These are phyloP conservation scores for Cenococcum geophilum DNA, from an alignment of 495 filamentous ascomycete species.

Conservation along the genomic window DNA sequence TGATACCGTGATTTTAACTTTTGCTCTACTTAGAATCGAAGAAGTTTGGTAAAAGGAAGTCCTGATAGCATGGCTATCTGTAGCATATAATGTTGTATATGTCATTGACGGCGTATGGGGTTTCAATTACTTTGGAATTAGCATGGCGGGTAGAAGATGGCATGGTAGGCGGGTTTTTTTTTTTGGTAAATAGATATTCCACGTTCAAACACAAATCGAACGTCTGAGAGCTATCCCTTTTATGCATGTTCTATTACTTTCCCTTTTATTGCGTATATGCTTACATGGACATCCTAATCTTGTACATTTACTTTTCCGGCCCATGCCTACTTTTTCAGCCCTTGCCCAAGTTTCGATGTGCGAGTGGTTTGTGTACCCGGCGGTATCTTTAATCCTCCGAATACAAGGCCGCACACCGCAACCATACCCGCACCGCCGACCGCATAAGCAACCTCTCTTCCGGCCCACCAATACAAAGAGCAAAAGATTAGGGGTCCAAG, in stretches of 20 bases:
- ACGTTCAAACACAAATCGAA: too few relatives aligned
- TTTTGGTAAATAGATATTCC: too few relatives aligned
- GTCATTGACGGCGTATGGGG: background rate
- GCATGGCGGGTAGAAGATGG: too few relatives aligned
- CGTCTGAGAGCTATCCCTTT: too few relatives aligned
- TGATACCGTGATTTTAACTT: background rate
- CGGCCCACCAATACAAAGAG: slow-evolving; percentile 98
- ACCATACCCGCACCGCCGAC: slow-evolving; percentile 75
- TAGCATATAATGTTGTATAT: background rate
- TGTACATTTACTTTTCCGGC: background rate
- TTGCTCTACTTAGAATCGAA: slow-evolving; percentile 21
- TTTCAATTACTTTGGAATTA: too few relatives aligned
- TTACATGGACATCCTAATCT: too few relatives aligned
- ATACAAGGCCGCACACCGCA: slow-evolving; percentile 62
- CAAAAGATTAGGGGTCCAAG: slow-evolving; percentile 86
- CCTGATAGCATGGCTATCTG: slow-evolving; percentile 3
- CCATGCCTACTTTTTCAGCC: background rate
- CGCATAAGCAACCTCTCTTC: slow-evolving; percentile 74
- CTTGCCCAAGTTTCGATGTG: slow-evolving; percentile 7
- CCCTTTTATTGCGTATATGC: too few relatives aligned
- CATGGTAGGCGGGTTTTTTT: too few relatives aligned
- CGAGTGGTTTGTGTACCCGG: slow-evolving; percentile 24
- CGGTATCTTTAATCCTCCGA: slow-evolving; percentile 54
- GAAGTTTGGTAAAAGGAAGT: slow-evolving; percentile 26
- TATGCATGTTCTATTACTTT: too few relatives aligned